Evolutionary conservation across 2,329 filamentous ascomycete genomes (phyloP).

Genomic region (Aureobasidium leucospermi): DNA sequence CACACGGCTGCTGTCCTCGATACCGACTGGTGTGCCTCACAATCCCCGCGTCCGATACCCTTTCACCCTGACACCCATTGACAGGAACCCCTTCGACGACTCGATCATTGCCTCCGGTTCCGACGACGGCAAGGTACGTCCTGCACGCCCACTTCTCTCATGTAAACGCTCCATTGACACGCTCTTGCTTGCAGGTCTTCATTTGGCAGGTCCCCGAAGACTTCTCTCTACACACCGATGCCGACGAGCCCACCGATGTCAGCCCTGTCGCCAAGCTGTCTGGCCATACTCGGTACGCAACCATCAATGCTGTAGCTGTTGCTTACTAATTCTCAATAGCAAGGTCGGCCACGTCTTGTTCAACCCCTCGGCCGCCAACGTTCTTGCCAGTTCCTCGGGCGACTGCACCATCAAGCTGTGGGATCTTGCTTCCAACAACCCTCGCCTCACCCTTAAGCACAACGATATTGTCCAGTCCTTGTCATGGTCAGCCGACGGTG

Average conservation of each 20-base stretch:
- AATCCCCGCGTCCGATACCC: neutral
- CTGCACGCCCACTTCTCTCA: neutral
- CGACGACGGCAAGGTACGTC: slow-evolving; percentile 75
- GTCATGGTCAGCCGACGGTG: slow-evolving; percentile 88
- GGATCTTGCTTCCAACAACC: slow-evolving; percentile 76
- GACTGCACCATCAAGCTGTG: slow-evolving; percentile 94
- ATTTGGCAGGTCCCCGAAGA: slow-evolving; percentile 88
- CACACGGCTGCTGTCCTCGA: slow-evolving; percentile 94
- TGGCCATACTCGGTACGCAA: slow-evolving; percentile 71
- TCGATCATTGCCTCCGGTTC: slow-evolving; percentile 85
- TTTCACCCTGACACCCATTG: slow-evolving; percentile 16
- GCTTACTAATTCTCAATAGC: slow-evolving; percentile 42
- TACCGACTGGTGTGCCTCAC: slow-evolving; percentile 72
- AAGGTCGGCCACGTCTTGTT: slow-evolving; percentile 98
- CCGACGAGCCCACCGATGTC: slow-evolving; percentile 76
- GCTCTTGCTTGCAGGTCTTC: slow-evolving; percentile 51
- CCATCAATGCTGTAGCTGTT: neutral
- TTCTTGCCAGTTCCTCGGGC: slow-evolving; percentile 89
- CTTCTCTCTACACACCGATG: slow-evolving; percentile 77
- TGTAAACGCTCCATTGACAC: neutral
- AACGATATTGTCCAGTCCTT: slow-evolving; percentile 90
- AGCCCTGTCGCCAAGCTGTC: slow-evolving; percentile 71
- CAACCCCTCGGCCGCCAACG: slow-evolving; percentile 91
- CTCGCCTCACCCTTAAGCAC: slow-evolving; percentile 72
- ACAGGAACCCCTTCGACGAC: slow-evolving; percentile 93